phyloP scores from a whole-genome alignment of 495 filamentous ascomycete genomes.

The Xylaria longipes region DNA sequence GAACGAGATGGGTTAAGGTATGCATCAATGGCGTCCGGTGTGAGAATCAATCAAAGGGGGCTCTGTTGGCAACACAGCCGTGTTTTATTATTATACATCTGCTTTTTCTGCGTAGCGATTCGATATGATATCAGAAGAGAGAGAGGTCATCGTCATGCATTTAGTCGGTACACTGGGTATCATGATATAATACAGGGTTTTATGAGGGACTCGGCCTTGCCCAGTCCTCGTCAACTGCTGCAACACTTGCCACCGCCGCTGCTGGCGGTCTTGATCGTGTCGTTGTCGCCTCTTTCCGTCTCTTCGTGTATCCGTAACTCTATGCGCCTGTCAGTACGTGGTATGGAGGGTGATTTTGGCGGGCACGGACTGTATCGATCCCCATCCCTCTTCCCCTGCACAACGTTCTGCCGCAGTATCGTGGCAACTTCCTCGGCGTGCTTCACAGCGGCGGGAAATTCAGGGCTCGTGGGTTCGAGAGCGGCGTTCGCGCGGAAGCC shows the following conservation, averaged over 20 bases:
- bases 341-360: background rate
- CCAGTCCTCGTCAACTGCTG: slow-evolving; percentile 41
- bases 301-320: slow-evolving; percentile 87
- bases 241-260: slow-evolving; percentile 56
- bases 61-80: slow-evolving; percentile 36
- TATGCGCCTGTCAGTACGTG: slow-evolving; percentile 40
- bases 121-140: slow-evolving; percentile 46
- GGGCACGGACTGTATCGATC: slow-evolving; percentile 67
- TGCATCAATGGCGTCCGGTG: slow-evolving; percentile 41
- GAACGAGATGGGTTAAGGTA: slow-evolving; percentile 32
- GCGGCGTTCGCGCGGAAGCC: slow-evolving; percentile 71
- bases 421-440: slow-evolving; percentile 84
- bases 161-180: slow-evolving; percentile 40
- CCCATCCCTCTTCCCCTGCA: slow-evolving; percentile 76
- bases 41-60: slow-evolving; percentile 17
- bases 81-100: slow-evolving; percentile 43
- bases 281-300: slow-evolving; percentile 92
- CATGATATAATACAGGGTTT: slow-evolving; percentile 41
- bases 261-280: slow-evolving; percentile 71
- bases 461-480: slow-evolving; percentile 59
- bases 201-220: slow-evolving; percentile 38
- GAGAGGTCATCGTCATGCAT: slow-evolving; percentile 42
- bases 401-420: slow-evolving; percentile 82
- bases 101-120: slow-evolving; percentile 37
- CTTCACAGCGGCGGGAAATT: slow-evolving; percentile 60